These are phyloP conservation scores for Neurospora discreta DNA, from an alignment of 495 filamentous ascomycete genomes.

Conservation along the genomic window DNA sequence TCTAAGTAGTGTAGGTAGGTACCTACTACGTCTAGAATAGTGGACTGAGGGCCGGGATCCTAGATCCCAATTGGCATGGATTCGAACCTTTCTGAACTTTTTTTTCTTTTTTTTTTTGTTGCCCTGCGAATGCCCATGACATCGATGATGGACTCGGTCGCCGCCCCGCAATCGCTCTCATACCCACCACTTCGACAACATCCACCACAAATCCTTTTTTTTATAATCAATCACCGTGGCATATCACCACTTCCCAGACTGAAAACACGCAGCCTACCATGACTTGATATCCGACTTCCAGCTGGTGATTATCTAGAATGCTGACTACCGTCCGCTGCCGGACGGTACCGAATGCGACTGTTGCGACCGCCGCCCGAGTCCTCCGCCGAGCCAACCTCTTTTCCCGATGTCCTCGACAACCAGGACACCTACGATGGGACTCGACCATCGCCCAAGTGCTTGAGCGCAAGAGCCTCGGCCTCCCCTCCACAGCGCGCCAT, in stretches of 20 bases:
- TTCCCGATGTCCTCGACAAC: constrained; percentile 7
- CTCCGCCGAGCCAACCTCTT: constrained; percentile 25
- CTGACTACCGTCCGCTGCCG: constrained; percentile 24
- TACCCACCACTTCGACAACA: not conserved
- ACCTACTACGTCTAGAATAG: no score
- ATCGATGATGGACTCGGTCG: not conserved
- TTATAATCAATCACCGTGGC: not conserved
- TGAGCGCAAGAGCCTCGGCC: constrained; percentile 22
- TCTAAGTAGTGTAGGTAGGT: no score
- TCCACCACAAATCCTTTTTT: not conserved
- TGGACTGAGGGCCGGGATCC: not conserved
- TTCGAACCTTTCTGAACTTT: not conserved
- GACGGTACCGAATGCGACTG: constrained; percentile 24
- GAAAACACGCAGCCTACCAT: constrained; percentile 7
- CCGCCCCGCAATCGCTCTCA: not conserved
- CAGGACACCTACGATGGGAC: constrained; percentile 27
- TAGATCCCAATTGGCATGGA: not conserved
- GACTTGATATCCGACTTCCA: constrained; percentile 7
- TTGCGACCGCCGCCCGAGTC: constrained; percentile 22
- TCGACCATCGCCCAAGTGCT: constrained; percentile 18
- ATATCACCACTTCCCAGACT: not conserved
- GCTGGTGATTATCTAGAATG: constrained; percentile 20
- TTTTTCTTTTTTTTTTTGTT: not conserved
- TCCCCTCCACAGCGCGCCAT: constrained; percentile 53
- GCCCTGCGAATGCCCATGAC: not conserved